phyloP scores from a whole-genome alignment of 2,329 filamentous ascomycete genomes.

The Aspergillus intermedius region DNA sequence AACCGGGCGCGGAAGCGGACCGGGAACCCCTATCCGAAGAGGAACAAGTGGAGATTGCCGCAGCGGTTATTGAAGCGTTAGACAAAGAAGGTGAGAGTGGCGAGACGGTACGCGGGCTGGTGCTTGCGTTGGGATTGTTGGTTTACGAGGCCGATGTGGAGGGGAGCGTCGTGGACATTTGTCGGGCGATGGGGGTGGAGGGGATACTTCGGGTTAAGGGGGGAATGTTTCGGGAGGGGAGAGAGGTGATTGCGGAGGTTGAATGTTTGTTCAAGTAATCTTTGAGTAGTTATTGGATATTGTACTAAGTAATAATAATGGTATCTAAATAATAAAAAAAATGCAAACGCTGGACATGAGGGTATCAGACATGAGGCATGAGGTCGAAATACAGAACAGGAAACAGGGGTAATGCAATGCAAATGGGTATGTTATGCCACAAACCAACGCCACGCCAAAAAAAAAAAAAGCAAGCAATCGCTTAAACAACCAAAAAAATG shows the following conservation, averaged over 20 bases:
- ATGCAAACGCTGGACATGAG: background rate
- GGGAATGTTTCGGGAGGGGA: constrained; percentile 46
- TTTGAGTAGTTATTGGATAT: constrained; percentile 12
- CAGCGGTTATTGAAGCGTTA: constrained; percentile 72
- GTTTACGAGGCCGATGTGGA: constrained; percentile 63
- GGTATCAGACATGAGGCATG: background rate
- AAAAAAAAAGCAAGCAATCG: constrained; percentile 3
- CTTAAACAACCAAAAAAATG: background rate
- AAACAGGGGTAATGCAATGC: background rate
- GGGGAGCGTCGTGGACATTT: constrained; percentile 73
- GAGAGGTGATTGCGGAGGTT: constrained; percentile 52
- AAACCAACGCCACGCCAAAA: constrained; percentile 3
- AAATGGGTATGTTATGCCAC: background rate
- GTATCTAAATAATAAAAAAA: background rate
- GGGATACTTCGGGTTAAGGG: constrained; percentile 53
- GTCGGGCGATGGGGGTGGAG: constrained; percentile 68
- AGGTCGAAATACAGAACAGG: background rate
- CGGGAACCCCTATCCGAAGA: constrained; percentile 54
- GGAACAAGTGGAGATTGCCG: constrained; percentile 74
- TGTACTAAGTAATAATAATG: background rate
- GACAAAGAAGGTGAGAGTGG: constrained; percentile 44
- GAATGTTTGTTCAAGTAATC: constrained; percentile 31
- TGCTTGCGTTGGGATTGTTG: constrained; percentile 70
- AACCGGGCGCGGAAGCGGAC: background rate
- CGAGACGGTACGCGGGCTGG: constrained; percentile 69